Evolutionary conservation across 2,329 filamentous ascomycete species (phyloP).

Genomic region (Macrophomina tecta): DNA sequence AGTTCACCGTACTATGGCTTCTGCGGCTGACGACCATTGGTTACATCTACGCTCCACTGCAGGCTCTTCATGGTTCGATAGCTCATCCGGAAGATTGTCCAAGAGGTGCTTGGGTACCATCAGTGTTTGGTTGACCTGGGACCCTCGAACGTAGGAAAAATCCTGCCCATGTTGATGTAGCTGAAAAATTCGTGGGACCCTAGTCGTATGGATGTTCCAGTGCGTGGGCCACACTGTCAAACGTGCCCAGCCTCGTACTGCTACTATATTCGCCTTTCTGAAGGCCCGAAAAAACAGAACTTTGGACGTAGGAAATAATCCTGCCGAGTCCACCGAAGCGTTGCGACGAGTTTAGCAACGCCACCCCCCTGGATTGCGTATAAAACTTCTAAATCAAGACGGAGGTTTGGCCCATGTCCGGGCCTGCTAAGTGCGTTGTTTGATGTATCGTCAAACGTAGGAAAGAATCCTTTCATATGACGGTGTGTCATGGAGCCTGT

Average conservation of each 20-base stretch:
- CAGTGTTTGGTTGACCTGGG: background rate
- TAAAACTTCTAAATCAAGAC: too few relatives aligned
- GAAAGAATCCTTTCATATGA: slow-evolving; percentile 1
- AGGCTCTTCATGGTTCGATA: background rate
- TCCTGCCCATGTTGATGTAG: background rate
- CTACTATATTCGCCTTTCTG: background rate
- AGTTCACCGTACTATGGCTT: background rate
- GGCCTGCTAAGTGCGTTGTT: background rate
- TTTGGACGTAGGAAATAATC: background rate
- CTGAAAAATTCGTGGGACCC: too few relatives aligned
- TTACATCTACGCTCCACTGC: background rate
- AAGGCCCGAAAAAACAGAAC: background rate
- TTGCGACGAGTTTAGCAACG: background rate
- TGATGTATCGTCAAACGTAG: background rate
- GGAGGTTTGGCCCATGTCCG: too few relatives aligned
- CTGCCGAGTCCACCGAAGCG: background rate
- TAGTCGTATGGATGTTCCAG: background rate
- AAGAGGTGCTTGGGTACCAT: background rate
- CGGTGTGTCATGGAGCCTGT: too few relatives aligned
- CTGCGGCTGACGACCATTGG: background rate
- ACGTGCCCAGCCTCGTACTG: background rate
- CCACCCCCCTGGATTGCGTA: too few relatives aligned
- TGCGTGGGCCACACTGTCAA: background rate
- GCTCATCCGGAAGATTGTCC: background rate
- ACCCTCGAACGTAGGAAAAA: slow-evolving; percentile 3